Percentiles rank a stretch among this genome's conserved stretches.
Conservation (phyloP, 2,329 filamentous ascomycete species). For the Penicillium glabrum region DNA sequence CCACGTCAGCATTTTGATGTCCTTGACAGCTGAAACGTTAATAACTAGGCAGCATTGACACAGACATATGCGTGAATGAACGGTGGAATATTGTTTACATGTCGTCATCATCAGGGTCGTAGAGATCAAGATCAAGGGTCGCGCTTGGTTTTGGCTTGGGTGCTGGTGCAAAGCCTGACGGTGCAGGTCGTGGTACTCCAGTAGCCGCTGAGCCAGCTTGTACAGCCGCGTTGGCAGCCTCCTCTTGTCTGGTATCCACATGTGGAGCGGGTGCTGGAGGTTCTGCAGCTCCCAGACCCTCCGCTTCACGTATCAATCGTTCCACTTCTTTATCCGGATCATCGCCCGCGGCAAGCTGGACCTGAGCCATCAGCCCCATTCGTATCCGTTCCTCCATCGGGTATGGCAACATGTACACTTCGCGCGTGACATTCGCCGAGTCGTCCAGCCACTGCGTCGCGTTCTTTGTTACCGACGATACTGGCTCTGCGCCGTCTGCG, state of each 20-base stretch:
- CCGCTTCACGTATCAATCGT: constrained; percentile 52
- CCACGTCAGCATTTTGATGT: too few species aligned
- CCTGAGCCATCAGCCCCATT: constrained; percentile 46
- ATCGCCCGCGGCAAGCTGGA: constrained; percentile 46
- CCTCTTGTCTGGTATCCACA: constrained; percentile 35
- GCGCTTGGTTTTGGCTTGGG: constrained; percentile 41
- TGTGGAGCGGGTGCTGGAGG: constrained; percentile 37
- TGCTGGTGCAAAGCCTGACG: constrained; percentile 16
- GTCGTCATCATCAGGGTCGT: constrained; percentile 46
- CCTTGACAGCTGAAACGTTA: too few species aligned
- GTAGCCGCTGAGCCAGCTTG: constrained; percentile 28
- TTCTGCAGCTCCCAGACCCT: constrained; percentile 53
- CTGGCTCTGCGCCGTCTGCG: constrained; percentile 29
- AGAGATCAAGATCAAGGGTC: constrained; percentile 45
- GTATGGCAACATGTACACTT: constrained; percentile 45
- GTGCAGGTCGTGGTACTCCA: constrained; percentile 10
- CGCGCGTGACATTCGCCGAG: constrained; percentile 39
- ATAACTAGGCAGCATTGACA: neutral
- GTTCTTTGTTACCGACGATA: constrained; percentile 40
- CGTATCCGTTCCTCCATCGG: constrained; percentile 47
- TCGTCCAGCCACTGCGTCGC: constrained; percentile 44
- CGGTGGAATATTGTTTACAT: neutral
- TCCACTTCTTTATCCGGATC: constrained; percentile 54
- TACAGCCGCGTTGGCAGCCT: constrained; percentile 35
- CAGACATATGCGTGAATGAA: neutral